A percentile compares a stretch with the other conserved stretches of the same genome.
These are phyloP conservation scores for Apiotrichum gamsii DNA, from an alignment of 1,284 basidiomycete species.

Conservation along the genomic window DNA sequence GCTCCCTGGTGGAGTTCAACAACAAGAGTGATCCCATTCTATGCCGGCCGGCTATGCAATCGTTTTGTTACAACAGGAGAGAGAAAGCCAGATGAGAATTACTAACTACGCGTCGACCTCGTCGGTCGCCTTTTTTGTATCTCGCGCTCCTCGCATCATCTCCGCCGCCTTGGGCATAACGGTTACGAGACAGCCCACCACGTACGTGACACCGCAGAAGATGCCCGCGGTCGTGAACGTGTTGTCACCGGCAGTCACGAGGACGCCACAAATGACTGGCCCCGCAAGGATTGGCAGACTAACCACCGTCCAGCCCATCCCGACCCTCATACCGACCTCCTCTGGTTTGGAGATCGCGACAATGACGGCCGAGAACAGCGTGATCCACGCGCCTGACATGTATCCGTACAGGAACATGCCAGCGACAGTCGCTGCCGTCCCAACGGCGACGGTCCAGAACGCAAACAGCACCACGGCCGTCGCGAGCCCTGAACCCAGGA, in stretches of 20 bases:
- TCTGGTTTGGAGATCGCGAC: slow-evolving; percentile 33
- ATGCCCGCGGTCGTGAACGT: slow-evolving; percentile 32
- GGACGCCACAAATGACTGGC: slow-evolving; percentile 34
- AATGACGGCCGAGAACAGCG: slow-evolving; percentile 35
- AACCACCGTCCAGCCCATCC: slow-evolving; percentile 39
- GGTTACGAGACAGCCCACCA: slow-evolving; percentile 13
- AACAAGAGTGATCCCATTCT: no score
- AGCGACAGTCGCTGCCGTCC: slow-evolving; percentile 18
- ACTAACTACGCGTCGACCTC: no score
- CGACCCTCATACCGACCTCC: slow-evolving; percentile 40
- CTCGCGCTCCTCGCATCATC: no score
- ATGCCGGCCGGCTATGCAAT: no score
- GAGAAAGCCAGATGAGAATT: no score
- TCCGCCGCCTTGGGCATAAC: no score
- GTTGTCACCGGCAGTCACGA: slow-evolving; percentile 15
- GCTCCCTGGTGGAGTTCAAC: no score
- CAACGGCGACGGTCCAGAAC: slow-evolving; percentile 22
- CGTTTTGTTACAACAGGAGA: no score
- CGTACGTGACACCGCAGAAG: slow-evolving; percentile 29
- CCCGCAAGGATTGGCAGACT: slow-evolving; percentile 32
- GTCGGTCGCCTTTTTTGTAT: no score
- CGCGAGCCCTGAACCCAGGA: slow-evolving; percentile 10
- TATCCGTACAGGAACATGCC: slow-evolving; percentile 37
- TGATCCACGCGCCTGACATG: slow-evolving; percentile 37
- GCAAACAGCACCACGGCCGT: slow-evolving; percentile 16